Conservation (phyloP, 306 rosid genomes). For the Vigna angularis region DNA sequence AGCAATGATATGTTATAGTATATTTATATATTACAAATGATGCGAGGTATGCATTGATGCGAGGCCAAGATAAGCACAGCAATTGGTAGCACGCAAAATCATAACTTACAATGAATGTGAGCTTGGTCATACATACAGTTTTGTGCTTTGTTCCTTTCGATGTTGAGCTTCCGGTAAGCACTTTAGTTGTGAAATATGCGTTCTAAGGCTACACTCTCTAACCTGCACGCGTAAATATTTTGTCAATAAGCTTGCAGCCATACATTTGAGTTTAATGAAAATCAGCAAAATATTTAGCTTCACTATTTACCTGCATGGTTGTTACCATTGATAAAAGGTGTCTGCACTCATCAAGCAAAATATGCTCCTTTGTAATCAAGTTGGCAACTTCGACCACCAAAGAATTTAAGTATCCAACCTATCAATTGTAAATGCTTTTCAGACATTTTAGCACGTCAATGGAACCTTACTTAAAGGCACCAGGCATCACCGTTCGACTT, state of each 20-base stretch:
- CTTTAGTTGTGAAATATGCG: slow-evolving; percentile 3
- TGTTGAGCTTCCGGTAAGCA: slow-evolving; percentile 22
- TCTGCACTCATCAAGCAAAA: slow-evolving; percentile 10
- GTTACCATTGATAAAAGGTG: not conserved
- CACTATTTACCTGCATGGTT: slow-evolving; percentile 1
- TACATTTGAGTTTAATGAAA: slow-evolving; percentile 2
- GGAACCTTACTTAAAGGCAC: not conserved
- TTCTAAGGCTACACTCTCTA: slow-evolving; percentile 16
- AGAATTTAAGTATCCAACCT: slow-evolving; percentile 11
- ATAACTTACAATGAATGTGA: not conserved
- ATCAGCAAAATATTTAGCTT: not conserved
- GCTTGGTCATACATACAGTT: slow-evolving; percentile 2
- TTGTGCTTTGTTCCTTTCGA: not conserved
- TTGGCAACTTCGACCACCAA: slow-evolving; percentile 12
- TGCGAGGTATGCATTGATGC: not conserved
- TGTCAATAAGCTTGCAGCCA: not conserved
- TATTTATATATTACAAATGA: not conserved
- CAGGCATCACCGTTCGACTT: not conserved
- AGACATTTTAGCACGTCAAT: not conserved
- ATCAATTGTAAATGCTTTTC: slow-evolving; percentile 15
- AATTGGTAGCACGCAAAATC: not conserved
- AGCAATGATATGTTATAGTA: not conserved
- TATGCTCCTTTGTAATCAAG: slow-evolving; percentile 1
- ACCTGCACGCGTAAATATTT: slow-evolving; percentile 10
- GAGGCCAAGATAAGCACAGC: not conserved